Evolutionary conservation across 1,139 yeast genomes (phyloP).

Genomic region (Komagataea norvegica): DNA sequence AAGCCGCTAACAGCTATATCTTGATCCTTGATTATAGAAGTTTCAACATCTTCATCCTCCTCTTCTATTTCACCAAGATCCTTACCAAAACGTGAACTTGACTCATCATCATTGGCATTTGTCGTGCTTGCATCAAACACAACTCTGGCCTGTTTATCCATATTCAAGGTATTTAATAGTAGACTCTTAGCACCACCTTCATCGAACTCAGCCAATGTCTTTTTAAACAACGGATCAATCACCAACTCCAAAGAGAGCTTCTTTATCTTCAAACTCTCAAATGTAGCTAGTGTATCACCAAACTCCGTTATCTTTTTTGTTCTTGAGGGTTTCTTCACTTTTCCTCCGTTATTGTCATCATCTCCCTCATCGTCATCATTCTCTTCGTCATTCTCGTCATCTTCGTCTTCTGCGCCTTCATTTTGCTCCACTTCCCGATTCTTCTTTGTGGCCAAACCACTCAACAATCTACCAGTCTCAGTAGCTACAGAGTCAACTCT

Average conservation of each 20-base stretch:
- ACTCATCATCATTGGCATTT: slow-evolving; percentile 11
- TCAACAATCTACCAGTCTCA: slow-evolving; percentile 80
- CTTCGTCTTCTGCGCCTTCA: slow-evolving; percentile 32
- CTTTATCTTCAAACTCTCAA: slow-evolving; percentile 59
- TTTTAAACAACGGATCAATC: slow-evolving; percentile 84
- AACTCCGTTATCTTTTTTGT: slow-evolving; percentile 38
- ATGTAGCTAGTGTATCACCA: slow-evolving; percentile 49
- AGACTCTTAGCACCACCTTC: slow-evolving; percentile 93
- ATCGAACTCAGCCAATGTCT: slow-evolving; percentile 87
- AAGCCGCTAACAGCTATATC: slow-evolving; percentile 28
- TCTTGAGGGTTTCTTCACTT: slow-evolving; percentile 26
- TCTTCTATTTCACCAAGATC: slow-evolving; percentile 12
- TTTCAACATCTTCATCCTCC: slow-evolving; percentile 25
- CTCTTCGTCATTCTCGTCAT: slow-evolving; percentile 57
- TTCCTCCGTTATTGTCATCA: slow-evolving; percentile 36
- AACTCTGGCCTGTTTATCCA: slow-evolving; percentile 32
- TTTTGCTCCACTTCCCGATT: slow-evolving; percentile 32
- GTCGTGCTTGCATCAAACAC: slow-evolving; percentile 35
- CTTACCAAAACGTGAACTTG: neutral
- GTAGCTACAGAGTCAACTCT: slow-evolving; percentile 90
- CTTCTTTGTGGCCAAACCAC: slow-evolving; percentile 61
- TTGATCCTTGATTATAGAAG: slow-evolving; percentile 15
- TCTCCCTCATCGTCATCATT: slow-evolving; percentile 26
- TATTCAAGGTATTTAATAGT: slow-evolving; percentile 59
- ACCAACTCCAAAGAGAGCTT: slow-evolving; percentile 72